Evolutionary conservation across 768 basidiomycete genomes (phyloP), one percentile per base, ranked within the genome.

Genomic region (Gloeophyllum trabeum): DNA sequence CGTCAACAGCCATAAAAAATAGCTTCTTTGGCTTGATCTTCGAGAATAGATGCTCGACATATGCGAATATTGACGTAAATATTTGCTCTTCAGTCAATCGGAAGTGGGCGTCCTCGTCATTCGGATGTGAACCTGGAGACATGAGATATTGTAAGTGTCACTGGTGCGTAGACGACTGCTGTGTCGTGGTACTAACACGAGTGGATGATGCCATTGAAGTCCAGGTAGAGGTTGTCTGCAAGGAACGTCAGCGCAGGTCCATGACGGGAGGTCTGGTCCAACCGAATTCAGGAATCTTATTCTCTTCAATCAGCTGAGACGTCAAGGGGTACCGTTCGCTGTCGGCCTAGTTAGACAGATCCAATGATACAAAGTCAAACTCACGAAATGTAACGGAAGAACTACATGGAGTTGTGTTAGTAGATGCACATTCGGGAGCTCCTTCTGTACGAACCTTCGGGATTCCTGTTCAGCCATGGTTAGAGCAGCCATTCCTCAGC

Each of bases 221-320:
- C 92, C 50, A 94, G 75, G 60, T 94, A 92, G 37, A 93, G 64
- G 56, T 92, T 92, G 62, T 90, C 86, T 88, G 52, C 43, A 43
- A 37, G 48, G 43, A 10, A 37, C 18, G 24, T 45, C 24, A 45
- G 40, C 35, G n/a, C 34, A 7, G 5, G 7, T 35, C 3, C 16
- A 34, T 12, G 41, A 21, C n/a, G 24, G 39, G 5, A 20, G 2
- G 25, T 36, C 2, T 12, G 12, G 6, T 58, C 73, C 46, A 47
- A 85, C 90, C 94, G 57, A 99, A 99, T 63, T 97, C 96, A 13
- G 92, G 94, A 47, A 99, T 98, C 70, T 92, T 91, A 67, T 97
- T 96, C 69, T 96, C 92, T 61, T 94, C 80, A 48, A 98, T 96
- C 44, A 98, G 71, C 60, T 98, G 96, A 14, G 94, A 98, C 13